Percentiles rank a stretch among this genome's conserved stretches.
These are phyloP conservation scores for Talaromyces albobiverticillius DNA, from an alignment of 2,329 filamentous ascomycete species.

Conservation along the genomic window DNA sequence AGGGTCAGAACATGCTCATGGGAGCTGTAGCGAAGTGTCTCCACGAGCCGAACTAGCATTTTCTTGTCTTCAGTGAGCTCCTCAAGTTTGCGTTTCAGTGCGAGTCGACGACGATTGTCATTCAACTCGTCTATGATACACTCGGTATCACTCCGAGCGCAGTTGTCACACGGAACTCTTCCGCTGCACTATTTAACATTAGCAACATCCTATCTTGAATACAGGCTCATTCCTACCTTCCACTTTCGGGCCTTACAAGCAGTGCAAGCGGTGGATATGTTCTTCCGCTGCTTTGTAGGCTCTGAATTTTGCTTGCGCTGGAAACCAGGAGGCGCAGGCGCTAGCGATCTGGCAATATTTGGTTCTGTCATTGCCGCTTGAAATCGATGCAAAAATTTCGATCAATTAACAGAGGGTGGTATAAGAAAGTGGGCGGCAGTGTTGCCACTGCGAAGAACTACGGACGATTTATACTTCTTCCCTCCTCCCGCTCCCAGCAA, in stretches of 20 bases:
- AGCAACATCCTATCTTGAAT: no score
- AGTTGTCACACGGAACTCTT: conserved; percentile 22
- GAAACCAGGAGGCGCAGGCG: conserved; percentile 14
- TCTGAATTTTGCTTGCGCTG: conserved; percentile 11
- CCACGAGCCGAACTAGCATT: conserved; percentile 20
- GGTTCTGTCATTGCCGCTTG: conserved; percentile 8
- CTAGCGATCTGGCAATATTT: conserved; percentile 11
- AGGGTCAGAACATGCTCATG: conserved; percentile 11
- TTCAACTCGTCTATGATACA: conserved; percentile 23
- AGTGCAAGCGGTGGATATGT: conserved; percentile 13
- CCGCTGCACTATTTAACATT: conserved; percentile 30
- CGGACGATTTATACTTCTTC: not conserved
- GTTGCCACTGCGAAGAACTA: conserved; percentile 1
- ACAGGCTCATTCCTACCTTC: conserved; percentile 11
- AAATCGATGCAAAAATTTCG: not conserved
- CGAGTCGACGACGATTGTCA: conserved; percentile 23
- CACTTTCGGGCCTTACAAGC: conserved; percentile 14
- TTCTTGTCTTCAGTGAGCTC: conserved; percentile 23
- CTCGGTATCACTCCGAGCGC: conserved; percentile 17
- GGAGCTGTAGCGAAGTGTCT: conserved; percentile 19
- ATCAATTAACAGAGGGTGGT: not conserved
- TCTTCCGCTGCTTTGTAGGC: conserved; percentile 8
- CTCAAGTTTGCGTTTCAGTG: conserved; percentile 23
- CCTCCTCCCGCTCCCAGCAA: not conserved
- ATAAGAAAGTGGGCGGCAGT: not conserved